Evolutionary conservation across 805 yeast genomes (phyloP).

Genomic region (Lipomyces kockii): DNA sequence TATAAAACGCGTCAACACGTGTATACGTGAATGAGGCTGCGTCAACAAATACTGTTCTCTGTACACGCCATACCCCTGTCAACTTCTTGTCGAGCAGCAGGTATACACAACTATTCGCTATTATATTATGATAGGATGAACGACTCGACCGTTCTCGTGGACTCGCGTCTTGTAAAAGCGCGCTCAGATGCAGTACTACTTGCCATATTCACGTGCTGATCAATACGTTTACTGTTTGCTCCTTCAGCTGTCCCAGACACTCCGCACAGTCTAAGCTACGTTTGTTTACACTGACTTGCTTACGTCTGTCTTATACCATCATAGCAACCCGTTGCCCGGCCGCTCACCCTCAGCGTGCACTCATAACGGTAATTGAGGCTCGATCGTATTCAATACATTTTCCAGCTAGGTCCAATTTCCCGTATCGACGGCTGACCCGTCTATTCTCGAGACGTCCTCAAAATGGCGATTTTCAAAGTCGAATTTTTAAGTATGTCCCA

Average conservation of each 20-base stretch:
- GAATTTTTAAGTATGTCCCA: conserved; percentile 3
- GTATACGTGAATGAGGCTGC: not conserved
- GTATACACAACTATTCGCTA: not conserved
- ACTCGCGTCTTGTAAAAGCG: not conserved
- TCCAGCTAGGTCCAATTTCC: too few relatives aligned
- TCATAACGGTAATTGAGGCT: not conserved
- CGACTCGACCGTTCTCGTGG: not conserved
- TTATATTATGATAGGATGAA: not conserved
- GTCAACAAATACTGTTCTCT: not conserved
- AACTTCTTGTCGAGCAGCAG: not conserved
- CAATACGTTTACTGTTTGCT: not conserved
- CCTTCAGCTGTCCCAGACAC: not conserved
- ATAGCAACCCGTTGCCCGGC: not conserved
- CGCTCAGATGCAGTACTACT: not conserved
- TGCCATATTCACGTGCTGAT: not conserved
- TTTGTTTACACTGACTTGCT: not conserved
- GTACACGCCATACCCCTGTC: conserved; percentile 2
- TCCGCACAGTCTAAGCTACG: not conserved
- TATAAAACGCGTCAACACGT: not conserved
- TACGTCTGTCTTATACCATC: not conserved
- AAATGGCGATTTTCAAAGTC: not conserved
- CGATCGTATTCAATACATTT: not conserved
- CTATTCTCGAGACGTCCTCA: not conserved
- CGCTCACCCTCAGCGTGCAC: not conserved
- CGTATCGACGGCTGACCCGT: not conserved